Evolutionary conservation across 768 basidiomycete genomes (phyloP), one percentile per base, ranked within the genome.

Genomic region (Mycena vulgaris): DNA sequence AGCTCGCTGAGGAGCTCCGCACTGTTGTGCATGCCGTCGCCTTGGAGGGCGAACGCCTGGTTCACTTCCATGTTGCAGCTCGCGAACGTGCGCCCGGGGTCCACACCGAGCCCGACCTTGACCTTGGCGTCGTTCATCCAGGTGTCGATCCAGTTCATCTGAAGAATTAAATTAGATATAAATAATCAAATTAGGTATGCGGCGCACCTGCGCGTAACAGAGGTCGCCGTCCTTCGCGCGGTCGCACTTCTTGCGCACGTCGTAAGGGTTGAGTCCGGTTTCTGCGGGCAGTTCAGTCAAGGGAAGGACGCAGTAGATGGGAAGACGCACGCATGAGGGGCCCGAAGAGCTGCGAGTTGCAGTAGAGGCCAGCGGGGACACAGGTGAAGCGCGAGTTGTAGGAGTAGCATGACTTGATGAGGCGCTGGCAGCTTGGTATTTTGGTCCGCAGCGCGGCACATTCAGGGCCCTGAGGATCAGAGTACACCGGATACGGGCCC

Each of bases 61-160:
- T 96, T 96, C 63, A 98, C 89, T 57, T 92, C 83, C 87, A 86
- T 87, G 74, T 91, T 95, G 81, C 95, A 95, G n/a, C 87, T 87
- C 69, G 87, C 83, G 76, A 95, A 96, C 0, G 84, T 82, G 56
- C 81, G 79, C 4, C 85, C 79, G 2, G 89, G 86, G 72, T 90
- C 84, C 19, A 89, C 95, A 53, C 96, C 95, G 31, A 97, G 87
- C 10, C 89, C 89, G n/a, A 86, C 87, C 84, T 97, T 97, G 79
- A 91, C 84, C 65, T 87, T 86, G 6, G 91, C 87, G 59, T 89
- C 82, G 78, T 98, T 98, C 87, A 98, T 85, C 88, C 92, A 98
- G 0, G 85, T 88, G 74, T 98, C 97, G 76, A 98, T 90, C 94
- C 94, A 98, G 21, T 80, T 75, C 88, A 98, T 91, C 82, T 97